Evolutionary conservation across 1,139 yeast species (phyloP), one percentile per base, ranked within the genome.

Genomic region (Debaryomyces sp.): DNA sequence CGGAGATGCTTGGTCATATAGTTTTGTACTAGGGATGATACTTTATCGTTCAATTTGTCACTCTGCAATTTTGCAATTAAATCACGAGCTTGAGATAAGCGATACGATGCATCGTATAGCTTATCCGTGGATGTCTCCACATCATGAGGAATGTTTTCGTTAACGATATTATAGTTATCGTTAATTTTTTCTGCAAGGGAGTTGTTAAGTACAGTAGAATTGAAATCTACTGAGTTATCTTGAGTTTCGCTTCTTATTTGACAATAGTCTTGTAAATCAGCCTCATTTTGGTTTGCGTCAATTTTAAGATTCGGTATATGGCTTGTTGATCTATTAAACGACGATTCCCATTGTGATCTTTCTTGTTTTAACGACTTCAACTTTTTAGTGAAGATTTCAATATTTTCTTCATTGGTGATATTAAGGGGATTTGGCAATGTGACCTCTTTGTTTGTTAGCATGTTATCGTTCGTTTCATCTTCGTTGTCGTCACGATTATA

Each of bases 341-440:
- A 61, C 13, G 63, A 63, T 38, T 67, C 65, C 88, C 89, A 84
- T 42, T 73, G 73, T 8, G 60, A 64, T 48, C 77, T 77, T 47
- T 85, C 87, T 26, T 64, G 60, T 43, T 70, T 65, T 45, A 87
- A 61, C 10, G 67, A 68, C 9, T 62, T 60, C 38, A 85, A 62
- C 53, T 82, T 76, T 33, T 67, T 62, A 35, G 75, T 70, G 57
- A 80, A 79, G 32, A 75, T 68, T 41, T 71, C 70, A 23, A 83
- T 64, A 49, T 78, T 80, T 32, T 71, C 68, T 32, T 63, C 58
- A 56, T 84, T 85, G 24, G 78, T 71, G 21, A 71, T 64, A 57
- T 85, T 86, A 41, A 80, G 73, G n/a, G 81, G 79, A 59, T 86
- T 85, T 1, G 89, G 86, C 46, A 74, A 62, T 9, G 73, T 55